A percentile compares a stretch with the other conserved stretches of the same genome.
phyloP scores from a whole-genome alignment of 768 basidiomycete species.

The Lactifluus volemus region DNA sequence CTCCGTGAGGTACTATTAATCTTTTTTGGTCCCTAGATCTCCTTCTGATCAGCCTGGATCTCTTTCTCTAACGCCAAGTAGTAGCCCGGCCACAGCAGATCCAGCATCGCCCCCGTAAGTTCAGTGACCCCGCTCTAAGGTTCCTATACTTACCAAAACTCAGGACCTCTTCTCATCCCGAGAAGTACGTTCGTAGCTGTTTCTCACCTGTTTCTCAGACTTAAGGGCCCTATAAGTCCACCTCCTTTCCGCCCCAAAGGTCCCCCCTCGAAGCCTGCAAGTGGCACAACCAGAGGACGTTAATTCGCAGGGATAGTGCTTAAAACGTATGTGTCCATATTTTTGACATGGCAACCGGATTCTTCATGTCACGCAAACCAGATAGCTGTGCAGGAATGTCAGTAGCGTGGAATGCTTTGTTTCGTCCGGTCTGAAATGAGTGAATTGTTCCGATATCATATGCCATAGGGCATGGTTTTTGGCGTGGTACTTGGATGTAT shows the following conservation, averaged over 20 bases:
- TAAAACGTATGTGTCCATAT: background rate
- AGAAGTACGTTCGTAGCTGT: background rate
- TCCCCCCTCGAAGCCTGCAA: background rate
- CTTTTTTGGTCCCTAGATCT: background rate
- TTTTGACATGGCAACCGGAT: background rate
- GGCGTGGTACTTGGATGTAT: no score
- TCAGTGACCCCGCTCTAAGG: no score
- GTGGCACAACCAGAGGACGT: background rate
- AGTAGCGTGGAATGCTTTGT: no score
- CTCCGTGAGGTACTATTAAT: background rate
- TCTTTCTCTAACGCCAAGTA: background rate
- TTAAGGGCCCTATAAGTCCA: background rate
- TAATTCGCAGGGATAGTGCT: background rate
- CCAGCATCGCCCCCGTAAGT: background rate
- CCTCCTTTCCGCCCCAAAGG: conserved; percentile 4
- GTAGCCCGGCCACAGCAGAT: background rate
- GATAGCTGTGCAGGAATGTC: no score
- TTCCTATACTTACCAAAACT: background rate
- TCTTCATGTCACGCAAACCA: background rate
- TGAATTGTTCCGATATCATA: no score
- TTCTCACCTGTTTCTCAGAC: background rate
- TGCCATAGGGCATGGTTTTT: no score
- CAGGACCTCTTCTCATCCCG: background rate
- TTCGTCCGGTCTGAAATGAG: no score
- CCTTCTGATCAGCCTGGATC: background rate